Evolutionary conservation across 2,329 filamentous ascomycete genomes (phyloP), one percentile per base, ranked within the genome.

Genomic region (Aspergillus ustus): DNA sequence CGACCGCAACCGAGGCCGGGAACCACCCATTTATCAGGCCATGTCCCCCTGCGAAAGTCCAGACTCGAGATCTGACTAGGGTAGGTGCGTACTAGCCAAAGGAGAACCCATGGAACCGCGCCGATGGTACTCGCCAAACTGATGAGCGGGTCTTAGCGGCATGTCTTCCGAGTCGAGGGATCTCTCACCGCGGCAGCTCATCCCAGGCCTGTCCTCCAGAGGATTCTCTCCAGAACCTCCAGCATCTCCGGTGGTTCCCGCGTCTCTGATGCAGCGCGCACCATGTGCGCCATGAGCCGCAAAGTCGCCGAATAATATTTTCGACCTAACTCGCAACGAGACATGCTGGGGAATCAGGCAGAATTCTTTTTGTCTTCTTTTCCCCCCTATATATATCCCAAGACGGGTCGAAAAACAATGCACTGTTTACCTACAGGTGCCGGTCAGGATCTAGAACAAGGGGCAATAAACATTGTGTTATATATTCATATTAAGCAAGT

Each of bases 141-240:
- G 9, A 11, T 40, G 34, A 15, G 34, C 34, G 34, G 34, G 13
- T n/a, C 28, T n/a, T 4, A 13, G 25, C 28, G 48, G 48, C 48
- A 51, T n/a, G 13, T 25, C 17, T 51, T 51, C 48, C 48, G 48
- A 51, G 48, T 51, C 48, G 48, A 51, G 28, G 48, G 48, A 31
- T 51, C 48, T 17, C 22, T 31, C 17, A 13, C 28, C 48, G 48
- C 48, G 13, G 17, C 34, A 40, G 34, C 15, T 40, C 34, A 17
- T 40, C 34, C 34, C 34, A 40, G 34, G 15, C 34, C 34, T 40
- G 34, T 15, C 34, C 34, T 40, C 34, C 34, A 40, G 15, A 40
- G 34, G 34, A 40, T 40, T 40, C 34, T 34, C 13, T 40, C 34
- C 34, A 40, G 34, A 13, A 13, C 34, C 15, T 13, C 34, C 13